phyloP scores from a whole-genome alignment of 345 rosid species.

The Dipteronia sinensis region DNA sequence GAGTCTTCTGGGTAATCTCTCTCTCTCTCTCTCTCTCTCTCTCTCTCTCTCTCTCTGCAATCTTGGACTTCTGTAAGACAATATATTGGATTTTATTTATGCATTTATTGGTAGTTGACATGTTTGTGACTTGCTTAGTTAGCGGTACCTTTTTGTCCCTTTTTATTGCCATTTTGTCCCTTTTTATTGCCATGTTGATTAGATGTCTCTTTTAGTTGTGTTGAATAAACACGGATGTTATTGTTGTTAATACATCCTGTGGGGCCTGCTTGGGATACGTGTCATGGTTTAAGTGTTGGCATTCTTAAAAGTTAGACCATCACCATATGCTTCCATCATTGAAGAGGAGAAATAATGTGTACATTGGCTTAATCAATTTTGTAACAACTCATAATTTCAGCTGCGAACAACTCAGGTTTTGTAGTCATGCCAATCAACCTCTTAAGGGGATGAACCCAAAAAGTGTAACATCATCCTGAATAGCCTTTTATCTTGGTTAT shows the following conservation, averaged over 20 bases:
- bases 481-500: neutral
- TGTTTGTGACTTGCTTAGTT: neutral
- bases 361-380: neutral
- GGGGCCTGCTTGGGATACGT: neutral
- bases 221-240: neutral
- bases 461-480: neutral
- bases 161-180: neutral
- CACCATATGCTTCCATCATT: neutral
- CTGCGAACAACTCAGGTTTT: neutral
- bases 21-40: constrained; percentile 1
- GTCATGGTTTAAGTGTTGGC: neutral
- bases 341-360: neutral
- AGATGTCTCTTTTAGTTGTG: neutral
- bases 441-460: neutral
- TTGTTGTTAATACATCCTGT: neutral
- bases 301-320: neutral
- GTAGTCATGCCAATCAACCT: neutral
- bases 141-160: neutral
- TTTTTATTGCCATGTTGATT: neutral
- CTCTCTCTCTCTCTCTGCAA: neutral
- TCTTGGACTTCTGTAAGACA: neutral
- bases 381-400: neutral
- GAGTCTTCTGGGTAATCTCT: constrained; percentile 82
- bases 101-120: neutral
- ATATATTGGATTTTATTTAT: neutral